phyloP scores from a whole-genome alignment of 2,329 filamentous ascomycete species.

The Fusarium goolgardi region DNA sequence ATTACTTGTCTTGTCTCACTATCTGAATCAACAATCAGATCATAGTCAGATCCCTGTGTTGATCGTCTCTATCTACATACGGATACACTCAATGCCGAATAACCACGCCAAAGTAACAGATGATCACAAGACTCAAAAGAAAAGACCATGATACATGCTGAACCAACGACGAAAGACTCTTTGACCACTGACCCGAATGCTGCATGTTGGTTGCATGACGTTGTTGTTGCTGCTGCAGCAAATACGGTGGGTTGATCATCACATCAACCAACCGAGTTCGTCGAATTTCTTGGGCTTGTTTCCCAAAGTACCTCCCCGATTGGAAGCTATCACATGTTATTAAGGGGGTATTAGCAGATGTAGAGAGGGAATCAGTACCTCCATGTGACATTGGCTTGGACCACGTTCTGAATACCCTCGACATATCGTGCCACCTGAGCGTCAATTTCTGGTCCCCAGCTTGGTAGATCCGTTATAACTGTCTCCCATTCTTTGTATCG shows the following conservation, averaged over 20 bases:
- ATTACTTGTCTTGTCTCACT: neutral
- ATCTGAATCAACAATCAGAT: neutral
- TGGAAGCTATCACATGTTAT: slow-evolving; percentile 16
- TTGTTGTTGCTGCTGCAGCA: neutral
- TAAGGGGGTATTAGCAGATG: too few species aligned
- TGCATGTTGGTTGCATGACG: neutral
- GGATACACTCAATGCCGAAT: neutral
- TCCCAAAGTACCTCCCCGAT: slow-evolving; percentile 26
- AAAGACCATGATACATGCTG: neutral
- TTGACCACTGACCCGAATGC: neutral
- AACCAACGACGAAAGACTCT: neutral
- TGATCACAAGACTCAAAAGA: slow-evolving; percentile 1
- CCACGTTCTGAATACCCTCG: slow-evolving; percentile 19
- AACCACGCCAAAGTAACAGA: slow-evolving; percentile 10
- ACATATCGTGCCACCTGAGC: slow-evolving; percentile 9
- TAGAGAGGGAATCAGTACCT: neutral
- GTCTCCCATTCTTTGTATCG: slow-evolving; percentile 6
- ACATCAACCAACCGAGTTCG: slow-evolving; percentile 14
- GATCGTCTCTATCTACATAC: neutral
- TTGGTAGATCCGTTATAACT: neutral
- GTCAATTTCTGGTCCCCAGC: slow-evolving; percentile 11
- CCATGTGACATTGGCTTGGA: slow-evolving; percentile 28
- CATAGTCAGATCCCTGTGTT: neutral
- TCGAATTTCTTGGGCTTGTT: slow-evolving; percentile 19
- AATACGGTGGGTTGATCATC: slow-evolving; percentile 13